Conservation (phyloP, 1,139 yeast genomes). For the Blastobotrys persicus region DNA sequence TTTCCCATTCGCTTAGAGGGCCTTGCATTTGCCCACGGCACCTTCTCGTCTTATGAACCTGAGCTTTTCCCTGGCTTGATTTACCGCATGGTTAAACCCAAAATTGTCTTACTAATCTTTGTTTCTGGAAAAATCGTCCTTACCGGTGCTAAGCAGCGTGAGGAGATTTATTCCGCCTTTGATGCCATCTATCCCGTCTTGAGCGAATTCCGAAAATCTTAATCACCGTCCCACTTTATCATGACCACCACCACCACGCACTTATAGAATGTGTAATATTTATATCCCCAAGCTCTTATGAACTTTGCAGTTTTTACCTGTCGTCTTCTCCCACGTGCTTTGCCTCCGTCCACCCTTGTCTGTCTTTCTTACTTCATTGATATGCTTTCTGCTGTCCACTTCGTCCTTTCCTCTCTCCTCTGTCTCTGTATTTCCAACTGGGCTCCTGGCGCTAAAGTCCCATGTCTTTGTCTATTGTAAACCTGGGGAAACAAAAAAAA, state of each 20-base stretch:
- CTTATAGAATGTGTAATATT: background rate
- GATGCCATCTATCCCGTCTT: slow-evolving; percentile 97
- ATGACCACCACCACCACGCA: background rate
- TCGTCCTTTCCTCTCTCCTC: too few relatives aligned
- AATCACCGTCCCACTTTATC: slow-evolving; percentile 20
- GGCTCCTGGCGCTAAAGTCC: too few relatives aligned
- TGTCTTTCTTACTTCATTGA: too few relatives aligned
- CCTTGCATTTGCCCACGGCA: slow-evolving; percentile 95
- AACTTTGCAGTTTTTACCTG: too few relatives aligned
- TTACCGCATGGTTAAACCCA: slow-evolving; percentile 99
- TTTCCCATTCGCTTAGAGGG: slow-evolving; percentile 98
- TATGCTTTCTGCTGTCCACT: too few relatives aligned
- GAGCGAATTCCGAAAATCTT: slow-evolving; percentile 93
- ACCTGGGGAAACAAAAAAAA: background rate
- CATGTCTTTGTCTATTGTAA: too few relatives aligned
- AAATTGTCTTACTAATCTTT: slow-evolving; percentile 89
- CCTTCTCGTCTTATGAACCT: slow-evolving; percentile 98
- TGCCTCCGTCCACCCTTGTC: too few relatives aligned
- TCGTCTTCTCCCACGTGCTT: too few relatives aligned
- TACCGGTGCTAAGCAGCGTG: slow-evolving; percentile 99
- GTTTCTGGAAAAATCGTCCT: slow-evolving; percentile 97
- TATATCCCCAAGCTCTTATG: background rate
- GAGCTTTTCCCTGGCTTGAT: slow-evolving; percentile 97
- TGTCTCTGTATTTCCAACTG: too few relatives aligned
- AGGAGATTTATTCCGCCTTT: slow-evolving; percentile 96